A percentile compares a stretch with the other conserved stretches of the same genome.
phyloP scores from a whole-genome alignment of 768 basidiomycete species.

The Mycena kentingensis region DNA sequence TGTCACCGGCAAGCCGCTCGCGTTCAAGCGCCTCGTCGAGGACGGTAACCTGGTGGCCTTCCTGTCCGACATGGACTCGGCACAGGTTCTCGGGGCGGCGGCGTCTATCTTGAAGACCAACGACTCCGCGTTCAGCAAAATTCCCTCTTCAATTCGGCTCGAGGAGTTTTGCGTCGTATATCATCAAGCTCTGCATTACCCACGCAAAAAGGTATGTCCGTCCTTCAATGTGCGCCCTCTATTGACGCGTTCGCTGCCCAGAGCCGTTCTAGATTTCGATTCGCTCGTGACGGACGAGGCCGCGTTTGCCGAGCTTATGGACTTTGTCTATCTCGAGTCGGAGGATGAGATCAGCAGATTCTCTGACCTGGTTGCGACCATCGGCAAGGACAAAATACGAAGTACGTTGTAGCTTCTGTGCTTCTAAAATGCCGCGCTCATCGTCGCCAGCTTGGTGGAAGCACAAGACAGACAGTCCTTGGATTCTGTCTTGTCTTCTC shows the following conservation, averaged over 20 bases:
- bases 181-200: background rate
- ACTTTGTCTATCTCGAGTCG: constrained; percentile 1
- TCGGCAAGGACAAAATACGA: background rate
- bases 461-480: constrained; percentile 23
- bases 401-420: background rate
- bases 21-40: background rate
- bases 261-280: background rate
- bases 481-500: constrained; percentile 24
- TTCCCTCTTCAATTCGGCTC: background rate
- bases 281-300: background rate
- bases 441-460: constrained; percentile 23
- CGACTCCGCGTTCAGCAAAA: constrained; percentile 1
- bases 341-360: background rate
- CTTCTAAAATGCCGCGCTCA: background rate
- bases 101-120: constrained; percentile 5
- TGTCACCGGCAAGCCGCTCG: constrained; percentile 2
- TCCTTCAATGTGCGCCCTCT: too few relatives aligned
- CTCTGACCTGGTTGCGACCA: background rate
- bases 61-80: constrained; percentile 6
- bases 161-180: background rate
- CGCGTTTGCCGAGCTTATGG: background rate
- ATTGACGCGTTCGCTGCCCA: background rate
- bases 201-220: background rate
- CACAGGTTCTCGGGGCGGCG: background rate
- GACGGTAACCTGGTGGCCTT: constrained; percentile 5